Evolutionary conservation across 1,284 basidiomycete species (phyloP).

Genomic region (Pseudozyma flocculosa): DNA sequence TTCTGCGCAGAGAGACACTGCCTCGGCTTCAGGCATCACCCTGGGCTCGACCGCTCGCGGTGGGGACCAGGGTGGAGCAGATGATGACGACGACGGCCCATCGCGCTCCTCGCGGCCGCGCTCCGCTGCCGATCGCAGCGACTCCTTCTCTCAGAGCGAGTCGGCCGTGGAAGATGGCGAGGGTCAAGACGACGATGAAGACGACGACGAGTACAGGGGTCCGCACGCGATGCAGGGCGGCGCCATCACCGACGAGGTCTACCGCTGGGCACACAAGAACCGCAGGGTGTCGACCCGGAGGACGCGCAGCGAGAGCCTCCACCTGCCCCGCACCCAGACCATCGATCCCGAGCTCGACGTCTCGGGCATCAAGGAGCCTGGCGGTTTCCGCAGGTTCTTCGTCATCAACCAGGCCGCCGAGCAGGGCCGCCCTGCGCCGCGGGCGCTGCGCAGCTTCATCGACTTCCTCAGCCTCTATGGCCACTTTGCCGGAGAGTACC

Average conservation of each 20-base stretch:
- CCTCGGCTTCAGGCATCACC: slow-evolving; percentile 28
- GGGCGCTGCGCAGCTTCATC: slow-evolving; percentile 54
- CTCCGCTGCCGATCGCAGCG: not conserved
- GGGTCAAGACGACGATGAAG: too few relatives aligned
- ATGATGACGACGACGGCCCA: slow-evolving; percentile 17
- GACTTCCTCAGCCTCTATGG: slow-evolving; percentile 56
- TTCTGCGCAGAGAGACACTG: slow-evolving; percentile 12
- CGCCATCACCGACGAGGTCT: slow-evolving; percentile 55
- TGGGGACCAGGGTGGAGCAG: not conserved
- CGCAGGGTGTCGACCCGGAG: slow-evolving; percentile 29
- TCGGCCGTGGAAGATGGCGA: slow-evolving; percentile 5
- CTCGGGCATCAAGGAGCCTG: slow-evolving; percentile 50
- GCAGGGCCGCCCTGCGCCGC: slow-evolving; percentile 48
- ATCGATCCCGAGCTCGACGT: slow-evolving; percentile 51
- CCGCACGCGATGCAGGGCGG: slow-evolving; percentile 55
- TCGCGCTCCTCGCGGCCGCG: not conserved
- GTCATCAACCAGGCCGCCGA: slow-evolving; percentile 46
- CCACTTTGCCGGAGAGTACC: slow-evolving; percentile 54
- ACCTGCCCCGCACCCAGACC: slow-evolving; percentile 46
- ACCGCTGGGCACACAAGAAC: slow-evolving; percentile 57
- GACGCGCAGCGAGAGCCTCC: slow-evolving; percentile 47
- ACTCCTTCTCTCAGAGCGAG: not conserved
- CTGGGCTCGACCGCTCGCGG: slow-evolving; percentile 9
- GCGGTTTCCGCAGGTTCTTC: slow-evolving; percentile 54
- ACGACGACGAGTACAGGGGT: slow-evolving; percentile 43